Conservation (phyloP, 169 alveolate species). For the Cytauxzoon felis region DNA sequence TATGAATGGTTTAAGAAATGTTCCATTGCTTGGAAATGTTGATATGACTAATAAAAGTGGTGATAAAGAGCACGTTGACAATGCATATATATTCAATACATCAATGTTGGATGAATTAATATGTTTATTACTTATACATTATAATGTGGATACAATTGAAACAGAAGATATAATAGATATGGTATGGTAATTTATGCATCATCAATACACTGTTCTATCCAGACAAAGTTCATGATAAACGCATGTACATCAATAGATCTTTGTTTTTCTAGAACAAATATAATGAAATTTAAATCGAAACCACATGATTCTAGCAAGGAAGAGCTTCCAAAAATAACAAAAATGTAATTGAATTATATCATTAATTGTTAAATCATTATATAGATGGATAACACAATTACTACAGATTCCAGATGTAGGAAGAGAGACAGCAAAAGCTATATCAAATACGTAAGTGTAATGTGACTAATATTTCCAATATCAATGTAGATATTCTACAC, state of each 20-base stretch:
- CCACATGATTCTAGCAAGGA: neutral
- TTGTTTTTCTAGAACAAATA: neutral
- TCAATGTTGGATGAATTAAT: constrained; percentile 32
- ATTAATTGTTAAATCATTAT: neutral
- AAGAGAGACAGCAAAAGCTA: constrained; percentile 36
- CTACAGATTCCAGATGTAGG: constrained; percentile 60
- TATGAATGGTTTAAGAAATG: constrained; percentile 33
- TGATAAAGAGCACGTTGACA: constrained; percentile 2
- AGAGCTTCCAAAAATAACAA: constrained; percentile 1
- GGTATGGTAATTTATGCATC: neutral
- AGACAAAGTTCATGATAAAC: constrained; percentile 27
- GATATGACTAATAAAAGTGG: neutral
- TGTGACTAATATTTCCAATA: neutral
- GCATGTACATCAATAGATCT: constrained; percentile 30
- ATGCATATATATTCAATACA: constrained; percentile 1
- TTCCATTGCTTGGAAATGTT: constrained; percentile 9
- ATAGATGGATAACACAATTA: constrained; percentile 60
- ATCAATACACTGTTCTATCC: neutral
- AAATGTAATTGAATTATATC: constrained; percentile 9
- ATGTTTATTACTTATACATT: constrained; percentile 30
- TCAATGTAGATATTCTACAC: constrained; percentile 30
- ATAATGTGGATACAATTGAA: constrained; percentile 53
- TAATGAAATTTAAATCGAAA: constrained; percentile 23
- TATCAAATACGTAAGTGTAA: constrained; percentile 27
- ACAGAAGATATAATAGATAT: constrained; percentile 49